Evolutionary conservation across 1,284 basidiomycete species (phyloP).

Genomic region (Xerocomus minutiporus): DNA sequence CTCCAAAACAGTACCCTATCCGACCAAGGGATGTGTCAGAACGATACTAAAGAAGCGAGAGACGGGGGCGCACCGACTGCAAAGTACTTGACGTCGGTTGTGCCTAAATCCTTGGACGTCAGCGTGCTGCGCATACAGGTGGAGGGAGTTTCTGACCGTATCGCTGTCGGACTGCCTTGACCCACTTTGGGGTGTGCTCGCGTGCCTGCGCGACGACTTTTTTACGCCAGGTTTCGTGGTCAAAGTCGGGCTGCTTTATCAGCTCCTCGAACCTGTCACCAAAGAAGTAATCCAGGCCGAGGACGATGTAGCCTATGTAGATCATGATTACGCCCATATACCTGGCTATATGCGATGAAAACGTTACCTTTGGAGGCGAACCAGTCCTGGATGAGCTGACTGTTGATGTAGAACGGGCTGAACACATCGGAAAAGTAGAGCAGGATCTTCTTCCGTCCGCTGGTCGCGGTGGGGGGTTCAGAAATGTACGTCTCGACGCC

Average conservation of each 20-base stretch:
- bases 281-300: conserved; percentile 55
- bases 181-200: conserved; percentile 44
- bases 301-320: conserved; percentile 45
- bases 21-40: neutral
- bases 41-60: neutral
- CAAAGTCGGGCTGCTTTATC: conserved; percentile 35
- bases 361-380: conserved; percentile 45
- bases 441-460: conserved; percentile 39
- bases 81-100: conserved; percentile 32
- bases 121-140: neutral
- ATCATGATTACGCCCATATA: neutral
- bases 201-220: conserved; percentile 35
- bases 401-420: conserved; percentile 49
- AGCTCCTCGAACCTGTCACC: conserved; percentile 45
- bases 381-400: conserved; percentile 50
- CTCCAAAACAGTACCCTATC: conserved; percentile 58
- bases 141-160: conserved; percentile 35
- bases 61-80: conserved; percentile 32
- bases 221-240: conserved; percentile 39
- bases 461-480: conserved; percentile 31
- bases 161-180: conserved; percentile 41
- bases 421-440: conserved; percentile 51
- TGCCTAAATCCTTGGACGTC: conserved; percentile 13
- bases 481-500: conserved; percentile 50
- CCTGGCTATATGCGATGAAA: neutral